Base-by-base conservation (phyloP, 768 basidiomycete species). In the Sporobolomyces pararoseus region DNA sequence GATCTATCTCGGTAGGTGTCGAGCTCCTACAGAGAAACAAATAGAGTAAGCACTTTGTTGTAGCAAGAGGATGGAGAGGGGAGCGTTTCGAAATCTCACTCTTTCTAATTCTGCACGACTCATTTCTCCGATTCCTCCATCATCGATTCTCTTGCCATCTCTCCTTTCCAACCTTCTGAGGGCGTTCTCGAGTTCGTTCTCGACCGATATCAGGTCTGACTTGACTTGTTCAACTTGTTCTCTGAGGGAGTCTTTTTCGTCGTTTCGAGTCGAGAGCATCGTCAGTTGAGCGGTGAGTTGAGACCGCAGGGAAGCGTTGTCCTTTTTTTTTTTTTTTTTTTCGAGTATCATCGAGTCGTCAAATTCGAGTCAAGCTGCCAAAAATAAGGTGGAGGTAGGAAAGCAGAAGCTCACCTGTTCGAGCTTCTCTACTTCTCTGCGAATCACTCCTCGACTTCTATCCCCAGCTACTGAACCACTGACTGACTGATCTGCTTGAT, bases 151-250 rank as follows among this genome's bases (percentile, higher is more conserved):
- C 89, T 70, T 1, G 88, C 80, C 79, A 86, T 84, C 4, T 0
- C 79, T 86, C 84, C 5, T 17, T 9, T 86, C 1, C 85, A 89
- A 84, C 35, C 85, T 83, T 59, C 85, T 82, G 63, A 86, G 84
- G 4, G 87, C 65, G 14, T 87, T 85, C 72, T 92, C 89, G 12
- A 90, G 76, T 77, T 87, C 85, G 46, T 90, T 80, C 63, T 82
- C 83, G 44, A 90, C 81, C 4, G 82, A 81, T 10, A 85, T 86
- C 1, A 86, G 82, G 62, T 89, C 83, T 69, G 89, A 88, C 71
- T 85, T 87, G 58, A 92, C 75, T n/a, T 90, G 80, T 55, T 86
- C 84, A 27, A 92, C 78, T 70, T 83, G 83, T 71, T 89, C 88
- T 17, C 32, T 50, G 7, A 77, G 65, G 16, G 61, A 29, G 12